Base-by-base conservation (phyloP, 2,329 filamentous ascomycete species). In the Falciphora oryzae region DNA sequence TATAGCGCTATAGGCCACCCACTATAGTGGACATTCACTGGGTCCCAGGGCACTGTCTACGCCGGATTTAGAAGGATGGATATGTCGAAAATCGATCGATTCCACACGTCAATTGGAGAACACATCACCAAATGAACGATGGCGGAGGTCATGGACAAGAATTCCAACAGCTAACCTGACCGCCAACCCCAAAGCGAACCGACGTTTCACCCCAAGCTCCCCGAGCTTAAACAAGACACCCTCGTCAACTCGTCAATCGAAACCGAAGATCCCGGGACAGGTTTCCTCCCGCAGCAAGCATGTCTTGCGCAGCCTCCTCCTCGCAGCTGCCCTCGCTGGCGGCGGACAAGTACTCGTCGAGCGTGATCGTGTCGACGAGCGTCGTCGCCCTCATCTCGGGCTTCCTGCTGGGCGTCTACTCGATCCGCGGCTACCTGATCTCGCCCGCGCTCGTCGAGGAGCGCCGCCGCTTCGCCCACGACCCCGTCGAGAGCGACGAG, bases 341-440 rank as follows among this genome's bases (percentile, higher is more conserved):
- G 22, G 13, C n/a, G 16, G 60, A 62, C 61, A 29, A 32, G 44
- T 57, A 57, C 44, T 63, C 68, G 44, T 63, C 65, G 31, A 64
- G 69, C 28, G 81, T 93, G 65, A 80, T 93, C 59, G 78, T 94
- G 67, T 86, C 88, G 64, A 93, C 91, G 25, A 88, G 88, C 68
- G 84, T 96, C 67, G 79, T 94, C 65, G 85, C 89, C 67, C 87
- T 91, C 69, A 75, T 95, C 64, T 84, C 86, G 1, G 93, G 93
- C 71, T 96, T 94, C 78, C 86, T 93, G 53, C 83, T 97, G 18
- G 92, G 91, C 67, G 79, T 96, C 66, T 93, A 93, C 77, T 83
- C 87, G 25, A 84, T 85, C 66, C 82, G 77, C 65, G 85, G 85
- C 65, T 87, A 86, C 77, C 73, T 87, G 59, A 78, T 87, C 70